Base-by-base conservation (phyloP, 179 eudicot genomes). In the Sideroxylon spinosum region DNA sequence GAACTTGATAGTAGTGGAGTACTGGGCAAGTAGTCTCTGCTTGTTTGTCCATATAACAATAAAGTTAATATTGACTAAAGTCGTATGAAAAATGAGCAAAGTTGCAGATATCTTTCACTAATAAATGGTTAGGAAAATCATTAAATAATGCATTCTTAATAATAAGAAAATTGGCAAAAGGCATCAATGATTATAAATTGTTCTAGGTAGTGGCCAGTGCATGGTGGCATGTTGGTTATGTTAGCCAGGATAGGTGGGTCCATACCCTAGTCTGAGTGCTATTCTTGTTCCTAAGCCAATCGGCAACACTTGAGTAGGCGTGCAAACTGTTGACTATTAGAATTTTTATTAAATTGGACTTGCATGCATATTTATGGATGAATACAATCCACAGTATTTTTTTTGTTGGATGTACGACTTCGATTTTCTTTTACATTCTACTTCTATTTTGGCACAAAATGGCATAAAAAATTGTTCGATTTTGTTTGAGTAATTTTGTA, bases 111-210 rank as follows among this genome's bases (percentile, higher is more conserved):
- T 12, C 6, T 44, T 29, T 46, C 57, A 1, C 59, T 17, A 37
- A 23, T 14, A 63, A 46, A 37, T 76, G 53, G 78, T 63, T 76
- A 17, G 61, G 9, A 49, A 23, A 62, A 57, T 73, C 66, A 32
- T 37, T 73, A 10, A 37, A 73, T 57, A 9, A 19, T 56, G 17
- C 10, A 20, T 29, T 4, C 56, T 57, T n/a, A 59, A 64, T 73
- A 73, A 57, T 73, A 59, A 37, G 14, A 19, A 20, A 19, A 57
- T 14, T 46, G 9, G 10, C 23, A 16, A 64, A 32, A 76, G 71
- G 49, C 26, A 26, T 64, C 57, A 49, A 37, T 28, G 3, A 64
- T 49, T 11, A 49, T 50, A n/a, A n/a, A 17, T 76, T 16, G 49
- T 3, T 73, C 71, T n/a, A 2, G 71, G 56, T 49, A 61, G 2